Evolutionary conservation across 1,284 basidiomycete genomes (phyloP).

Genomic region (Ganoderma meredithae): DNA sequence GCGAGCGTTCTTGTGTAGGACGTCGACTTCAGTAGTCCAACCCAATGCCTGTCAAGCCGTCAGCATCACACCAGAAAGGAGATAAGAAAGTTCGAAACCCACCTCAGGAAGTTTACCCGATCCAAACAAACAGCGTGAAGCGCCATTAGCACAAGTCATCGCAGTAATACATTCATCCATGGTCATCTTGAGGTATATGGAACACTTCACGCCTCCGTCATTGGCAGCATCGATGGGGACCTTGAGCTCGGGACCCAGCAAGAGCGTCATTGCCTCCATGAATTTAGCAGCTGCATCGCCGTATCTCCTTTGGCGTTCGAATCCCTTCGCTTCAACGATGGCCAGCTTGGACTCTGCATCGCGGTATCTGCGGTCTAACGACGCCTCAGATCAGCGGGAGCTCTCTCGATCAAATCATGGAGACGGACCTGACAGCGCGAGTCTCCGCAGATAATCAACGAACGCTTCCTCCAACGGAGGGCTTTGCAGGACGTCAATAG

Average conservation of each 20-base stretch:
- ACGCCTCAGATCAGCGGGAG: not conserved
- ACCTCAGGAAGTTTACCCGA: conserved; percentile 19
- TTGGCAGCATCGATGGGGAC: conserved; percentile 22
- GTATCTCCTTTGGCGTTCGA: conserved; percentile 19
- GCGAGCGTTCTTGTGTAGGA: conserved; percentile 28
- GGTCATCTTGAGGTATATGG: conserved; percentile 22
- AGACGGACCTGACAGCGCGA: not conserved
- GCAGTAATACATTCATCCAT: conserved; percentile 31
- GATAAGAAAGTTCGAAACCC: not conserved
- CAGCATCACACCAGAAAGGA: not conserved
- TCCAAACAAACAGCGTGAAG: conserved; percentile 18
- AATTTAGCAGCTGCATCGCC: conserved; percentile 19
- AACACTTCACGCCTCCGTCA: conserved; percentile 26
- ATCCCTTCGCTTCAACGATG: conserved; percentile 16
- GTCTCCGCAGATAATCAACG: not conserved
- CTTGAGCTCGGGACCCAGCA: conserved; percentile 21
- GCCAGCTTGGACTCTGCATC: conserved; percentile 24
- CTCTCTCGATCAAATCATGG: not conserved
- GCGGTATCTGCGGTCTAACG: conserved; percentile 10
- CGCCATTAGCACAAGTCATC: conserved; percentile 31
- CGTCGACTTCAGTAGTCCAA: conserved; percentile 27
- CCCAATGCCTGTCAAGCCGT: conserved; percentile 23
- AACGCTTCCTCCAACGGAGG: not conserved
- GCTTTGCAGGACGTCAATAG: not conserved
- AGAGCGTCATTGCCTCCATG: conserved; percentile 18